phyloP scores from a whole-genome alignment of 2,329 filamentous ascomycete species.

The Fusarium bulbicola region DNA sequence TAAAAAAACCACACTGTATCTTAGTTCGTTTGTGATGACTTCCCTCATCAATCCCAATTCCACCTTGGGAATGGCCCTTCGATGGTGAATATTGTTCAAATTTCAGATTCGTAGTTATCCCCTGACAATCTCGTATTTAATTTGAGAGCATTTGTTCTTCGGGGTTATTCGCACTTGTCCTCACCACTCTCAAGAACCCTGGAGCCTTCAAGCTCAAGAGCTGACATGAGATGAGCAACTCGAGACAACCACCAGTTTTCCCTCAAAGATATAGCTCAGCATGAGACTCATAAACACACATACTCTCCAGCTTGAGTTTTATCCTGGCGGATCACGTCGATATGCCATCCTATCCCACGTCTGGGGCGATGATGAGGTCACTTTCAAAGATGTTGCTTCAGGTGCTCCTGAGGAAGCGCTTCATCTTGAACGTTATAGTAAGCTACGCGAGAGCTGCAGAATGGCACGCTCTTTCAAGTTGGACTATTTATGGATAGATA shows the following conservation, averaged over 20 bases:
- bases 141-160: not conserved
- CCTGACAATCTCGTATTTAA: not conserved
- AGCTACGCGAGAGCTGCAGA: slow-evolving; percentile 35
- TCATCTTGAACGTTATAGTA: slow-evolving; percentile 19
- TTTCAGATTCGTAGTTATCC: not conserved
- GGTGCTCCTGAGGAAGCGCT: not conserved
- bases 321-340: slow-evolving; percentile 23
- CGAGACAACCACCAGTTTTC: not conserved
- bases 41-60: not conserved
- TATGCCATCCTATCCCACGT: slow-evolving; percentile 45
- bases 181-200: not conserved
- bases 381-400: slow-evolving; percentile 26
- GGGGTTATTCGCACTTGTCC: no score
- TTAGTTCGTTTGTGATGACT: not conserved
- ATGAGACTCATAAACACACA: slow-evolving; percentile 42
- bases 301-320: slow-evolving; percentile 34
- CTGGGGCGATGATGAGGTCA: slow-evolving; percentile 39
- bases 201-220: not conserved
- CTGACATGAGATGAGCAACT: not conserved
- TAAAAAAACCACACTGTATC: not conserved
- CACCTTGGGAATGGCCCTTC: not conserved
- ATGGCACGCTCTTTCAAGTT: slow-evolving; percentile 26
- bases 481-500: slow-evolving; percentile 45
- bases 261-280: not conserved
- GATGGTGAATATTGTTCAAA: not conserved